phyloP scores from a whole-genome alignment of 2,329 filamentous ascomycete genomes.

The Aspergillus hortae region DNA sequence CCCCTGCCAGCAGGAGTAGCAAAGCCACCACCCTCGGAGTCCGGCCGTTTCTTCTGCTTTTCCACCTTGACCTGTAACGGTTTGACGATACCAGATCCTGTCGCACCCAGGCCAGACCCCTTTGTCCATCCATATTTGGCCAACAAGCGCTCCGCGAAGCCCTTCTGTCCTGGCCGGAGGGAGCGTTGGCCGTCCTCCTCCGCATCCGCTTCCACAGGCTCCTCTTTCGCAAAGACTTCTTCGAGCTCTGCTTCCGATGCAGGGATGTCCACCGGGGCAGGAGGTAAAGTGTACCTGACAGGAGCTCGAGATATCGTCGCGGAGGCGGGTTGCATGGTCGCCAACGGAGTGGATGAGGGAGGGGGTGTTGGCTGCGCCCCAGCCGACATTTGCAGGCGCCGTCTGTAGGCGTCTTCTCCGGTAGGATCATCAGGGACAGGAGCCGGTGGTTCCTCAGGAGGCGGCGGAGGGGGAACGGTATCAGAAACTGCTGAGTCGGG shows the following conservation, averaged over 20 bases:
- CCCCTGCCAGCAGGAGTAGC: constrained; percentile 65
- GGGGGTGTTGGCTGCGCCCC: constrained; percentile 22
- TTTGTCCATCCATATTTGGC: constrained; percentile 91
- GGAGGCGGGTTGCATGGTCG: constrained; percentile 38
- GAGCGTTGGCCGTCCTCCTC: constrained; percentile 49
- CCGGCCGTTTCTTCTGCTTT: constrained; percentile 74
- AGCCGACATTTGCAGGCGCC: constrained; percentile 21
- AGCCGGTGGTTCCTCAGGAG: constrained; percentile 26
- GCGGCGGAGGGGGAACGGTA: constrained; percentile 25
- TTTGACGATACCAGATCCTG: constrained; percentile 76
- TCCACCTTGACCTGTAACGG: constrained; percentile 81
- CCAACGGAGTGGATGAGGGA: constrained; percentile 35
- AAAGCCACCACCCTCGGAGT: constrained; percentile 76
- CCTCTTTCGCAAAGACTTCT: constrained; percentile 40
- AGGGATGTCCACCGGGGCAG: constrained; percentile 50
- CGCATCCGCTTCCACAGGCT: constrained; percentile 34
- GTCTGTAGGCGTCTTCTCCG: constrained; percentile 25
- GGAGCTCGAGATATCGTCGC: constrained; percentile 73
- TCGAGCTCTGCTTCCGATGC: constrained; percentile 53
- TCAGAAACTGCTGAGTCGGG: constrained; percentile 14
- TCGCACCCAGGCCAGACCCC: constrained; percentile 80
- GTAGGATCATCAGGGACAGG: constrained; percentile 26
- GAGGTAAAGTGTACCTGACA: constrained; percentile 64
- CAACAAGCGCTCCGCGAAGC: constrained; percentile 85
- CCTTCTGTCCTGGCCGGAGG: constrained; percentile 71